Conservation (phyloP, 2,329 filamentous ascomycete species). For the Dactylellina parvicollis region DNA sequence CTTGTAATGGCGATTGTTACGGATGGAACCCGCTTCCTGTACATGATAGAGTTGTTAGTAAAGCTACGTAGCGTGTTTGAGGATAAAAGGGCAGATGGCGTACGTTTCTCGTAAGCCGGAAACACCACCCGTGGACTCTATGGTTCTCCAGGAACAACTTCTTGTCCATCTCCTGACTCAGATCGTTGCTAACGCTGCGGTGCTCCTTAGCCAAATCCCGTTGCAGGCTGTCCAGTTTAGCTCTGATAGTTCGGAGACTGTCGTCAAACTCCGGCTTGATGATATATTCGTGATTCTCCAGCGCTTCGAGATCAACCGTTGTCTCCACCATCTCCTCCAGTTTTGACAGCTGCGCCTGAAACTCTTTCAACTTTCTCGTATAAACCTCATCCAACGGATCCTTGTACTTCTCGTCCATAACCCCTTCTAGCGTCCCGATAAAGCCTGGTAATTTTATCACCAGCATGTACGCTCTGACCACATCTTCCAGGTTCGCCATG, state of each 20-base stretch:
- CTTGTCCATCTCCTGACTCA: slow-evolving; percentile 94
- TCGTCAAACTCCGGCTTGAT: slow-evolving; percentile 99
- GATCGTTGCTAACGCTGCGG: slow-evolving; percentile 76
- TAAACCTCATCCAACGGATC: slow-evolving; percentile 87
- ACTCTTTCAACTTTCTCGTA: slow-evolving; percentile 79
- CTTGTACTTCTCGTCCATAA: slow-evolving; percentile 95
- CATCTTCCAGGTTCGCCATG: slow-evolving; percentile 91
- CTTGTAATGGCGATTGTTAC: slow-evolving; percentile 87
- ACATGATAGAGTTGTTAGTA: slow-evolving; percentile 12
- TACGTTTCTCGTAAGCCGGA: slow-evolving; percentile 82
- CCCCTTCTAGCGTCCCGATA: slow-evolving; percentile 84
- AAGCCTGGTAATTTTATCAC: slow-evolving; percentile 91
- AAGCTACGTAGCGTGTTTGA: background rate
- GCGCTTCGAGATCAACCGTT: slow-evolving; percentile 91
- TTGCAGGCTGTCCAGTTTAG: slow-evolving; percentile 85
- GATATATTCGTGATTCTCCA: slow-evolving; percentile 97
- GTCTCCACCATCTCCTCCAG: slow-evolving; percentile 98
- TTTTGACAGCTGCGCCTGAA: slow-evolving; percentile 79
- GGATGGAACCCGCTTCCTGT: slow-evolving; percentile 84
- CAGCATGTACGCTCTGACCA: slow-evolving; percentile 93
- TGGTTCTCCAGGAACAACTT: slow-evolving; percentile 98
- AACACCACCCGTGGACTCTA: slow-evolving; percentile 94
- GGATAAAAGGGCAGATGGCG: background rate
- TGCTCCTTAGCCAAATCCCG: slow-evolving; percentile 87
- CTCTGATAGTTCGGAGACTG: slow-evolving; percentile 82